phyloP scores from a whole-genome alignment of 2,329 filamentous ascomycete species.

The Uncinocarpus reesii region DNA sequence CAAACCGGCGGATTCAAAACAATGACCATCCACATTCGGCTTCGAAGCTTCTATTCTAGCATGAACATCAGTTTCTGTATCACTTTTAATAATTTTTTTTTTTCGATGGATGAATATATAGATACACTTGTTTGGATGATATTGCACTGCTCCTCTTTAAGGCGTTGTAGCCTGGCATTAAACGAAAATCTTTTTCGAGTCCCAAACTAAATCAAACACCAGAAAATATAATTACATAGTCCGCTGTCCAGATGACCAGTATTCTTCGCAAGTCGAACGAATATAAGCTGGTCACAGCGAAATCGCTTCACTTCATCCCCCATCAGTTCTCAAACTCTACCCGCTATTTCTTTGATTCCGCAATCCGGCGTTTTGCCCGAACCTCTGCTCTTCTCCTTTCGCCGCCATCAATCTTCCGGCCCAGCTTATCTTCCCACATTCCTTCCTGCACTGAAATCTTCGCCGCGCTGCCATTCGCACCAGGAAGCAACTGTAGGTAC shows the following conservation, averaged over 20 bases:
- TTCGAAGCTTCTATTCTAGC: background rate
- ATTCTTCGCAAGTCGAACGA: too few relatives aligned
- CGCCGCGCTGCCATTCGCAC: slow-evolving; percentile 49
- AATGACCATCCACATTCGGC: slow-evolving; percentile 15
- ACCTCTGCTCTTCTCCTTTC: slow-evolving; percentile 82
- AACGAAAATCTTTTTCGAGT: background rate
- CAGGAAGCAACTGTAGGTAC: slow-evolving; percentile 59
- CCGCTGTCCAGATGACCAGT: too few relatives aligned
- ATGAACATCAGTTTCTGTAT: background rate
- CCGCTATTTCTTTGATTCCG: slow-evolving; percentile 43
- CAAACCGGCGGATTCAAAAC: slow-evolving; percentile 11
- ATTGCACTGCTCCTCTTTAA: background rate
- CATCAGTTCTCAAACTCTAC: background rate
- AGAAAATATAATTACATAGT: too few relatives aligned
- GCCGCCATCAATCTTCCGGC: slow-evolving; percentile 90
- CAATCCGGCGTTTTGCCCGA: slow-evolving; percentile 71
- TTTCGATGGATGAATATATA: slow-evolving; percentile 2
- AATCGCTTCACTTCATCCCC: too few relatives aligned
- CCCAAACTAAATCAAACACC: too few relatives aligned
- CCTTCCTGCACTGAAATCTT: slow-evolving; percentile 66
- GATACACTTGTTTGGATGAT: slow-evolving; percentile 8
- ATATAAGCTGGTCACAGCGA: too few relatives aligned
- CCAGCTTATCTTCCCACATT: slow-evolving; percentile 82
- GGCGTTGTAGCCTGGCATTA: too few relatives aligned
- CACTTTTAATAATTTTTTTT: slow-evolving; percentile 6